Evolutionary conservation across 2,329 filamentous ascomycete genomes (phyloP).

Genomic region (Triangularia setosa): DNA sequence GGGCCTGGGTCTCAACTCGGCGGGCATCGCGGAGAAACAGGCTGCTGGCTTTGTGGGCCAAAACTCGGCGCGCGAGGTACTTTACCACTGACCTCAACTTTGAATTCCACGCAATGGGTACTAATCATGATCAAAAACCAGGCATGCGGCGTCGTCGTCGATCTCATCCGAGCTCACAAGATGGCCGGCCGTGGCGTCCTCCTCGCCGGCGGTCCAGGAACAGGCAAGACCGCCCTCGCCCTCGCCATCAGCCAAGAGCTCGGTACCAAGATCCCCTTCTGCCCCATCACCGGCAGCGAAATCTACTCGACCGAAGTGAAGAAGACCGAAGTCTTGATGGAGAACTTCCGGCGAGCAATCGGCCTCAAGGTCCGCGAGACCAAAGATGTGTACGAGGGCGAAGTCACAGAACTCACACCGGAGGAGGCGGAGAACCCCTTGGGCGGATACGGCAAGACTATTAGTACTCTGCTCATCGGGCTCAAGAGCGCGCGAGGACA

Average conservation of each 20-base stretch:
- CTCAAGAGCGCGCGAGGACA: slow-evolving; percentile 94
- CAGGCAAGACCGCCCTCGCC: slow-evolving; percentile 94
- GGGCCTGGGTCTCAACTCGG: slow-evolving; percentile 78
- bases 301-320: slow-evolving; percentile 98
- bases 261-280: slow-evolving; percentile 97
- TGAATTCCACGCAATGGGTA: not conserved
- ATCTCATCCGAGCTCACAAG: slow-evolving; percentile 92
- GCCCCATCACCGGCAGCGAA: slow-evolving; percentile 95
- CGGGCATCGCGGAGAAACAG: slow-evolving; percentile 80
- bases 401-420: slow-evolving; percentile 94
- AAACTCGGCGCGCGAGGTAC: slow-evolving; percentile 78
- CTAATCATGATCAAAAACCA: slow-evolving; percentile 31
- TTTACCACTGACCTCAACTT: slow-evolving; percentile 19
- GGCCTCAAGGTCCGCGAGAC: slow-evolving; percentile 96
- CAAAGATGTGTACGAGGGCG: slow-evolving; percentile 98
- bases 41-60: slow-evolving; percentile 88
- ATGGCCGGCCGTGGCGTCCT: slow-evolving; percentile 95
- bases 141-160: slow-evolving; percentile 94
- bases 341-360: slow-evolving; percentile 96
- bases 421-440: slow-evolving; percentile 98
- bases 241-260: slow-evolving; percentile 95
- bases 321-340: slow-evolving; percentile 99
- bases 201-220: slow-evolving; percentile 89
- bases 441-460: slow-evolving; percentile 94
- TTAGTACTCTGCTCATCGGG: slow-evolving; percentile 90